These are phyloP conservation scores for Pseudogymnoascus sp. DNA, from an alignment of 2,329 filamentous ascomycete species.

Conservation along the genomic window DNA sequence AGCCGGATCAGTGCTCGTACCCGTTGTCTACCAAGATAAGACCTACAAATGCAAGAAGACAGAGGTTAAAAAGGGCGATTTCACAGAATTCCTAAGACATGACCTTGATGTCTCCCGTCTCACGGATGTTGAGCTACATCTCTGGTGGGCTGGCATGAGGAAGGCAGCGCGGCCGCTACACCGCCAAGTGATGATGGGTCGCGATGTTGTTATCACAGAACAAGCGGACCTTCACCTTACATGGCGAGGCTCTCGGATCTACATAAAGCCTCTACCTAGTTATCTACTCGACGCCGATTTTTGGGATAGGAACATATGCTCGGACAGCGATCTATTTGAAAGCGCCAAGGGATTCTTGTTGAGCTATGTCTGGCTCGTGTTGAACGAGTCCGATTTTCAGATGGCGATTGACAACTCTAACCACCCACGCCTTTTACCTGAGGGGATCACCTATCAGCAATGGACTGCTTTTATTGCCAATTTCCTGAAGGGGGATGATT, in stretches of 20 bases:
- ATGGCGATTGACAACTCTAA: conserved; percentile 24
- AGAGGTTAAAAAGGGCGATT: neutral
- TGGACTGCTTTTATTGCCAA: conserved; percentile 23
- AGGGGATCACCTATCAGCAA: conserved; percentile 9
- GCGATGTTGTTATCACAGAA: conserved; percentile 28
- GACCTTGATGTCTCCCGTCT: conserved; percentile 10
- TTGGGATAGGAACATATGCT: conserved; percentile 17
- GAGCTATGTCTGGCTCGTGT: conserved; percentile 28
- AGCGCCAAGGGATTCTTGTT: conserved; percentile 27
- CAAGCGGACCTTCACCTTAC: conserved; percentile 30
- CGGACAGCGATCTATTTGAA: conserved; percentile 6
- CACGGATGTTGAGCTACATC: conserved; percentile 10
- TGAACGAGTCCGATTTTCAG: conserved; percentile 28
- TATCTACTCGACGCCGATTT: conserved; percentile 24
- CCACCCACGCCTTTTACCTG: conserved; percentile 22
- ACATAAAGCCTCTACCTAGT: conserved; percentile 28
- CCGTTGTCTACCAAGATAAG: neutral
- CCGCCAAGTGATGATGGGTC: conserved; percentile 22
- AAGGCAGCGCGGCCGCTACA: conserved; percentile 22
- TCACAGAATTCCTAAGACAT: neutral
- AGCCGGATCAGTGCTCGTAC: neutral
- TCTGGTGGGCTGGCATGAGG: conserved; percentile 15
- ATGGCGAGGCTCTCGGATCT: conserved; percentile 24
- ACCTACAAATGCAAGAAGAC: neutral
- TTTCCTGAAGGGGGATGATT: conserved; percentile 13